Percentiles rank a stretch among this genome's conserved stretches.
Conservation (phyloP, 768 basidiomycete genomes). For the Kwoniella dendrophila region DNA sequence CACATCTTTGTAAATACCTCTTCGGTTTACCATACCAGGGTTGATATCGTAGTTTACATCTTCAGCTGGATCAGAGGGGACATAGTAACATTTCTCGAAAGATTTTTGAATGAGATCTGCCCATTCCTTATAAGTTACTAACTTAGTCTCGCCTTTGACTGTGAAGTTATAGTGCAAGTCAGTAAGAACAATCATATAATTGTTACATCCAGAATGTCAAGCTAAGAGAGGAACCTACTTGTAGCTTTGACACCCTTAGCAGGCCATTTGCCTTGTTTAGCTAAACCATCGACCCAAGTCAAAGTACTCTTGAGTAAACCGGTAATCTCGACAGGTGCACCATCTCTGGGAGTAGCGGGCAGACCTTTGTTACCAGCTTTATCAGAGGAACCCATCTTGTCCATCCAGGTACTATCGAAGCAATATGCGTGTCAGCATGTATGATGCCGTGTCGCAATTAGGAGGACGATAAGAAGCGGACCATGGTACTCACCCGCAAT, state of each 20-base stretch:
- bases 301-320: conserved; percentile 90
- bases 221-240: conserved; percentile 61
- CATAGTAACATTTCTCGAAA: conserved; percentile 88
- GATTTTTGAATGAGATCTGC: conserved; percentile 75
- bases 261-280: conserved; percentile 71
- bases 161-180: neutral
- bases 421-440: too few relatives aligned
- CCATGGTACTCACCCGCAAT: conserved; percentile 55
- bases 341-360: conserved; percentile 95
- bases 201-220: too few relatives aligned
- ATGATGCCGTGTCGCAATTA: too few relatives aligned
- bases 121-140: conserved; percentile 91
- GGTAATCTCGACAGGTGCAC: conserved; percentile 92
- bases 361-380: conserved; percentile 91
- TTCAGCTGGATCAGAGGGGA: conserved; percentile 75
- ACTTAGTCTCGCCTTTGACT: conserved; percentile 71
- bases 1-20: conserved; percentile 99
- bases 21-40: conserved; percentile 72
- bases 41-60: conserved; percentile 74
- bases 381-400: conserved; percentile 94
- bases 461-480: too few relatives aligned
- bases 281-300: conserved; percentile 78
- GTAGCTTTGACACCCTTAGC: conserved; percentile 83
- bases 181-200: conserved; percentile 7
- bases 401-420: conserved; percentile 57